Percentiles rank a stretch among this genome's conserved stretches.
Conservation (phyloP, 331 rosid species). For the Malus hybrid region DNA sequence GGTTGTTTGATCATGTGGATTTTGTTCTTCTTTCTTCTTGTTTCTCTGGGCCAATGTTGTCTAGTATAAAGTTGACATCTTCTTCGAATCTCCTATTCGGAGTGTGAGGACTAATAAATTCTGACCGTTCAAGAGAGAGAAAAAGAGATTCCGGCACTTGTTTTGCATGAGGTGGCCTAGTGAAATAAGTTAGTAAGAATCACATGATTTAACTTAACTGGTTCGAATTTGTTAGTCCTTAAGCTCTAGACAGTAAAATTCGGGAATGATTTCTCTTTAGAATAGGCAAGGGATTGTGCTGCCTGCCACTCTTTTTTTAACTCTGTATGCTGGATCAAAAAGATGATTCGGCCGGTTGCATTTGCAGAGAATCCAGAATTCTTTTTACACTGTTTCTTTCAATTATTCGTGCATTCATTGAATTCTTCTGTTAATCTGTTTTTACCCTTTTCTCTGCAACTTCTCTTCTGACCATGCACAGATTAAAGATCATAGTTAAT, state of each 20-base stretch:
- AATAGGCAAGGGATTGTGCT: background rate
- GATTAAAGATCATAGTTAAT: slow-evolving; percentile 15
- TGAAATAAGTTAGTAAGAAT: too few species aligned
- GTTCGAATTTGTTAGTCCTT: too few species aligned
- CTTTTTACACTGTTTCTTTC: slow-evolving; percentile 22
- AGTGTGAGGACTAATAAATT: too few species aligned
- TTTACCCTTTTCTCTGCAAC: slow-evolving; percentile 8
- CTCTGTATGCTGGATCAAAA: background rate
- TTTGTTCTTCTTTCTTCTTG: background rate
- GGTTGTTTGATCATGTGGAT: background rate
- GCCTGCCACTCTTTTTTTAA: background rate
- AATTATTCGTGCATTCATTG: slow-evolving; percentile 27
- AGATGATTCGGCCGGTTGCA: background rate
- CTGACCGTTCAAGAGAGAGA: too few species aligned
- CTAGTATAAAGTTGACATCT: too few species aligned
- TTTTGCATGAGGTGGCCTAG: too few species aligned
- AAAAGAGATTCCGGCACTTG: too few species aligned
- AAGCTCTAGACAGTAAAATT: fast-evolving
- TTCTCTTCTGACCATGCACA: slow-evolving; percentile 1
- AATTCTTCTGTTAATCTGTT: slow-evolving; percentile 14
- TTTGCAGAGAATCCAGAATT: slow-evolving; percentile 3
- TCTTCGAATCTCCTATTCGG: too few species aligned
- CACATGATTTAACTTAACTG: too few species aligned
- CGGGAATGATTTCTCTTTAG: too few species aligned
- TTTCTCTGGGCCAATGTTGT: background rate